phyloP scores from a whole-genome alignment of 2,329 filamentous ascomycete genomes.

The Trichoderma polysporum region DNA sequence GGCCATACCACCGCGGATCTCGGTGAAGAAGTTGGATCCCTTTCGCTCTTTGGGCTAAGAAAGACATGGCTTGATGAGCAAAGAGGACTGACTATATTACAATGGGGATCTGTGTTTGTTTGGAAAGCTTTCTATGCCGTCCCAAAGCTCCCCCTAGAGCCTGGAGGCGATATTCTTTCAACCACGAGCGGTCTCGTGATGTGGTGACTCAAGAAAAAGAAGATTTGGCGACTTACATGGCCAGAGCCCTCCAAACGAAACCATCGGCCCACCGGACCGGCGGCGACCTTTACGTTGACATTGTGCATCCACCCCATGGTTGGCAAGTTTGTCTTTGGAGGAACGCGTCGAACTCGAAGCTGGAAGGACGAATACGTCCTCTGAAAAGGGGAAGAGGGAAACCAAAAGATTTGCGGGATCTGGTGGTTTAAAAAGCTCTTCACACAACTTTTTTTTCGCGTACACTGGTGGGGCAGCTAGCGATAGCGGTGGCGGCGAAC shows the following conservation, averaged over 20 bases:
- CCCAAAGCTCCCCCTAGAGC: background rate
- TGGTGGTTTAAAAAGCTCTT: constrained; percentile 8
- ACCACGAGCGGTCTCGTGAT: background rate
- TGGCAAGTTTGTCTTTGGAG: background rate
- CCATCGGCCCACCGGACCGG: constrained; percentile 65
- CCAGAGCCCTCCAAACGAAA: constrained; percentile 81
- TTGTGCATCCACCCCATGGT: constrained; percentile 51
- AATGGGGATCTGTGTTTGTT: too few relatives aligned
- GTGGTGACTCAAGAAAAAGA: background rate
- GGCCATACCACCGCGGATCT: constrained; percentile 78
- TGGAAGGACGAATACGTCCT: constrained; percentile 10
- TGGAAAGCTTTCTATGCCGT: background rate
- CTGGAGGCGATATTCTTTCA: background rate
- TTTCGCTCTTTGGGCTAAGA: constrained; percentile 69
- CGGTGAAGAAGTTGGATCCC: constrained; percentile 76
- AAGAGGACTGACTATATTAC: background rate
- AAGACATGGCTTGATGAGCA: background rate
- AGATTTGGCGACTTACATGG: constrained; percentile 60
- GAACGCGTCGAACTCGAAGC: background rate
- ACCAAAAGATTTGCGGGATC: background rate
- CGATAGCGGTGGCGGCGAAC: constrained; percentile 16
- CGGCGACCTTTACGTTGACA: constrained; percentile 59
- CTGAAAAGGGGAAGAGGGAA: background rate
- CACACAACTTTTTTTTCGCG: background rate
- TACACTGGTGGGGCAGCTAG: constrained; percentile 13